Base-by-base conservation (phyloP, 257 asterid genomes). In the Cruciata laevipes region DNA sequence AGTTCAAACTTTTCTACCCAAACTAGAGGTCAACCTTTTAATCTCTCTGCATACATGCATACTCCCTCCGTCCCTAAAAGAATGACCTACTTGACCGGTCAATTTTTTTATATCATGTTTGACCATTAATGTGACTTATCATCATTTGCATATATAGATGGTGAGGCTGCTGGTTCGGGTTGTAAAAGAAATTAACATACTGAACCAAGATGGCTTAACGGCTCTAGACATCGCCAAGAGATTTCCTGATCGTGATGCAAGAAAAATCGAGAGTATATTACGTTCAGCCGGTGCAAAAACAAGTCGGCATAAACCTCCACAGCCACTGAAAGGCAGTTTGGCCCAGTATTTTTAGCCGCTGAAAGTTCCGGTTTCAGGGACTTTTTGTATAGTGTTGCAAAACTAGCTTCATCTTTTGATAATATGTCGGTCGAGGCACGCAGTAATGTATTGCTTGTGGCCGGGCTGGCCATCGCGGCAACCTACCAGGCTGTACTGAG, bases 121-220 rank as follows among this genome's bases (percentile, higher is more conserved):
- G n/a, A n/a, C n/a, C n/a, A n/a, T n/a, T n/a, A n/a, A n/a, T n/a
- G n/a, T n/a, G n/a, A n/a, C n/a, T n/a, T n/a, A n/a, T 33, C 6
- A 33, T 2, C n/a, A n/a, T n/a, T n/a, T n/a, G n/a, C n/a, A 35
- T 35, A 35, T n/a, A n/a, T n/a, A 74, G 71, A 71, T 69, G 53
- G 66, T 55, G 42, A 61, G 63, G 35, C 52, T 53, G n/a, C n/a
- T n/a, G n/a, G n/a, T n/a, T n/a, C n/a, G n/a, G 55, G 13, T 2
- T 4, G 55, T 42, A 53, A 35, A 20, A 10, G 10, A 24, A 12
- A 17, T 69, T 20, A 51, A 64, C 51, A 44, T 8, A 8, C 33
- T 13, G 68, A 69, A 69, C 52, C 14, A 21, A 0, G 63, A 32
- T 8, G 49, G 65, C 35, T 55, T 17, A 66, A 69, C 71, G 0